Evolutionary conservation across 2,329 filamentous ascomycete species (phyloP).

Genomic region (Monosporascus ibericus): DNA sequence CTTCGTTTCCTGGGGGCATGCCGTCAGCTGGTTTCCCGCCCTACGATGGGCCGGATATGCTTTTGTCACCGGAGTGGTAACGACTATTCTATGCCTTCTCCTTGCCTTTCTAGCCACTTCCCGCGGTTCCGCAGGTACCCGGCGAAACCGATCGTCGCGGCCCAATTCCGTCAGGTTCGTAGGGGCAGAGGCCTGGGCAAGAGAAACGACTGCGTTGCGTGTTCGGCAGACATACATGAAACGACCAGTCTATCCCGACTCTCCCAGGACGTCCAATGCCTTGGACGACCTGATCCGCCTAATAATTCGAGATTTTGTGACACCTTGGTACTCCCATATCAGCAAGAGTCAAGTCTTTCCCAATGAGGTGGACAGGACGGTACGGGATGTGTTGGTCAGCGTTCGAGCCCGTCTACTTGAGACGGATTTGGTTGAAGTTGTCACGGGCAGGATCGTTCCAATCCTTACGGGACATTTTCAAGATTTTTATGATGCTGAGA

Average conservation of each 20-base stretch:
- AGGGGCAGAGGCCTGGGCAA: slow-evolving; percentile 57
- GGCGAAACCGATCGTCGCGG: slow-evolving; percentile 32
- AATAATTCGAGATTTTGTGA: slow-evolving; percentile 77
- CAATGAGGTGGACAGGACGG: slow-evolving; percentile 77
- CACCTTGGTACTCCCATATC: slow-evolving; percentile 83
- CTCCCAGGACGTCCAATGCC: slow-evolving; percentile 70
- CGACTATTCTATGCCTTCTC: slow-evolving; percentile 48
- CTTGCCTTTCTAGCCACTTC: slow-evolving; percentile 59
- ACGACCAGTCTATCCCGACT: slow-evolving; percentile 66
- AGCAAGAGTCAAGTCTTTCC: slow-evolving; percentile 74
- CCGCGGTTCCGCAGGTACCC: slow-evolving; percentile 38
- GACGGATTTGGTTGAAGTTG: slow-evolving; percentile 77
- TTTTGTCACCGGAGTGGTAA: slow-evolving; percentile 63
- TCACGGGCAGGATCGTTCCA: slow-evolving; percentile 78
- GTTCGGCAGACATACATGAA: slow-evolving; percentile 61
- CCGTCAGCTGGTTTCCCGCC: slow-evolving; percentile 73
- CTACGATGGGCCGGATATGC: slow-evolving; percentile 83
- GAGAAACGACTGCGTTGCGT: slow-evolving; percentile 62
- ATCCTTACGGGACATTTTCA: slow-evolving; percentile 83
- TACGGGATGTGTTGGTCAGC: slow-evolving; percentile 65
- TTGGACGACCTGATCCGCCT: slow-evolving; percentile 74
- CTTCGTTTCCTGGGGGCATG: slow-evolving; percentile 84
- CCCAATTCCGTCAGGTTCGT: slow-evolving; percentile 53
- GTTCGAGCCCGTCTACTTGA: slow-evolving; percentile 66
- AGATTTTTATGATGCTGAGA: slow-evolving; percentile 87